Evolutionary conservation across 495 filamentous ascomycete genomes (phyloP).

Genomic region (Evernia prunastri): DNA sequence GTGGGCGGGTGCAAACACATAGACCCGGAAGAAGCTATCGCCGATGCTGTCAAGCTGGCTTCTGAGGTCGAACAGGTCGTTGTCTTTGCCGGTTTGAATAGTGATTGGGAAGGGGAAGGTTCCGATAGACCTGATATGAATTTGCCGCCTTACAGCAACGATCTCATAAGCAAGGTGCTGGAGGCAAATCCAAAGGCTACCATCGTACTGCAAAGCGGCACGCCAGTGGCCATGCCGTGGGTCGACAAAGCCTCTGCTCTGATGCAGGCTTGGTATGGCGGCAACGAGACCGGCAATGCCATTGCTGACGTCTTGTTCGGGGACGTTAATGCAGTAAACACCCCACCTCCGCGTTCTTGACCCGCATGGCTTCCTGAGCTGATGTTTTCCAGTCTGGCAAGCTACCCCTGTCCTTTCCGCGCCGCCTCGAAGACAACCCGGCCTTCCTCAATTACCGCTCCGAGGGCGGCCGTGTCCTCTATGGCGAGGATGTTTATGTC

Average conservation of each 20-base stretch:
- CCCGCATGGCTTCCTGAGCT: background rate
- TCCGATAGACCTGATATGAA: slow-evolving; percentile 81
- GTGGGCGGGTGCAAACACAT: slow-evolving; percentile 69
- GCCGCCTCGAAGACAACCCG: slow-evolving; percentile 63
- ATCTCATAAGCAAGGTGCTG: slow-evolving; percentile 62
- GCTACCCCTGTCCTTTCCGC: slow-evolving; percentile 57
- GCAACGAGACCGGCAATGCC: slow-evolving; percentile 60
- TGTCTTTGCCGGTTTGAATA: slow-evolving; percentile 71
- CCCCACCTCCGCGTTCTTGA: background rate
- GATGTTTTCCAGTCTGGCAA: slow-evolving; percentile 37
- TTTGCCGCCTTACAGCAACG: slow-evolving; percentile 70
- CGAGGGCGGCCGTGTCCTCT: slow-evolving; percentile 68
- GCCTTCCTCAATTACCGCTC: slow-evolving; percentile 73
- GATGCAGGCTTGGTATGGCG: slow-evolving; percentile 68
- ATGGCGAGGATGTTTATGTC: slow-evolving; percentile 75
- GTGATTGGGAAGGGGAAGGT: slow-evolving; percentile 86
- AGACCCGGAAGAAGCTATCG: slow-evolving; percentile 57
- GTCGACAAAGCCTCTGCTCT: slow-evolving; percentile 58
- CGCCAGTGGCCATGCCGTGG: slow-evolving; percentile 84
- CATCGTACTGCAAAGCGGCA: slow-evolving; percentile 78
- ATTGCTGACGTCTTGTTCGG: slow-evolving; percentile 55
- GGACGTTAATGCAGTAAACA: slow-evolving; percentile 41
- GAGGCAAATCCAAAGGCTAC: slow-evolving; percentile 66
- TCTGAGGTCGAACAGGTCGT: slow-evolving; percentile 64
- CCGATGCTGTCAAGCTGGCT: slow-evolving; percentile 56